Conservation (phyloP, 257 asterid species). For the Solanum dulcamara region DNA sequence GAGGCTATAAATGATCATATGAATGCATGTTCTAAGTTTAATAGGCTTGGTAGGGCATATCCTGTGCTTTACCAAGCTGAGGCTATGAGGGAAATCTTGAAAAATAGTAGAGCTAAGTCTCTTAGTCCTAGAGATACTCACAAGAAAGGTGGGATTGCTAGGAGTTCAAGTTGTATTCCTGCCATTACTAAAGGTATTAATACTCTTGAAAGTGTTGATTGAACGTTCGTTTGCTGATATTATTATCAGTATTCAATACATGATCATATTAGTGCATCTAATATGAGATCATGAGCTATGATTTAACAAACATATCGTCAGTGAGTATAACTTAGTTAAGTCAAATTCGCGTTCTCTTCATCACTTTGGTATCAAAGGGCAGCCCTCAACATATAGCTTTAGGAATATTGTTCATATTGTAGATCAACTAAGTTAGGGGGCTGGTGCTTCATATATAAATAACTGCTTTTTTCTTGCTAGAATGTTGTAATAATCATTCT, state of each 20-base stretch:
- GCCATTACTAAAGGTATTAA: conserved; percentile 17
- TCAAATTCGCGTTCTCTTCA: too few species aligned
- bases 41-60: conserved; percentile 58
- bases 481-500: neutral
- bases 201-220: neutral
- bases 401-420: neutral
- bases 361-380: too few species aligned
- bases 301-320: too few species aligned
- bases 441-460: neutral
- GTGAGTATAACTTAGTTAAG: too few species aligned
- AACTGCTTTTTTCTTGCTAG: neutral
- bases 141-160: conserved; percentile 29
- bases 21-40: conserved; percentile 63
- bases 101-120: conserved; percentile 54
- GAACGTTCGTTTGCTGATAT: neutral
- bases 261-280: neutral
- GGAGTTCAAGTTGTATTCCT: conserved; percentile 83
- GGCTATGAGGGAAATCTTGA: conserved; percentile 68
- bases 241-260: neutral
- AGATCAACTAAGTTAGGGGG: neutral
- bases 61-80: conserved; percentile 81
- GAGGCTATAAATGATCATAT: conserved; percentile 63
- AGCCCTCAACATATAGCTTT: too few species aligned
- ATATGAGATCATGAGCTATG: neutral
- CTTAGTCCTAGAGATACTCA: conserved; percentile 50